Evolutionary conservation across 2,329 filamentous ascomycete genomes (phyloP).

Genomic region (Fusarium chlamydosporum): DNA sequence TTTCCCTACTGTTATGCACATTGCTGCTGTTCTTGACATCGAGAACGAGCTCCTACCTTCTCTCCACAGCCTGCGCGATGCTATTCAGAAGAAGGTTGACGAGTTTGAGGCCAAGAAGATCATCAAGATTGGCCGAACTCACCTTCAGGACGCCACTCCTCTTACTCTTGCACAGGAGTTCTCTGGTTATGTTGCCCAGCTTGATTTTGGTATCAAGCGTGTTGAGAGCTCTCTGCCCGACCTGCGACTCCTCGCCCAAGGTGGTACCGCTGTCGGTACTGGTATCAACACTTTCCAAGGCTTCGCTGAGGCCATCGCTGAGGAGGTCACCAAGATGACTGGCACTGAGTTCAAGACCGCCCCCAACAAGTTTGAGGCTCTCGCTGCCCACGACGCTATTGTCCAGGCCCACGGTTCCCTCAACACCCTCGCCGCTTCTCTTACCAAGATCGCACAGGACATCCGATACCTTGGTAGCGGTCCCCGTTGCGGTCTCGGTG

Average conservation of each 20-base stretch:
- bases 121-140: slow-evolving; percentile 99
- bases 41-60: slow-evolving; percentile 88
- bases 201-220: slow-evolving; percentile 90
- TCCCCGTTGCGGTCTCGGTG: slow-evolving; percentile 93
- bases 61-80: slow-evolving; percentile 83
- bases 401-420: slow-evolving; percentile 94
- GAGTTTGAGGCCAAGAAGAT: slow-evolving; percentile 87
- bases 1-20: slow-evolving; percentile 99
- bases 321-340: slow-evolving; percentile 92
- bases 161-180: slow-evolving; percentile 97
- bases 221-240: slow-evolving; percentile 86
- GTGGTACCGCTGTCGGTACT: slow-evolving; percentile 96
- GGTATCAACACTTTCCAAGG: slow-evolving; percentile 98
- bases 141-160: slow-evolving; percentile 97
- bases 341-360: slow-evolving; percentile 95
- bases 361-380: slow-evolving; percentile 98
- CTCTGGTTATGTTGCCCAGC: slow-evolving; percentile 95
- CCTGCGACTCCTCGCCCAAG: slow-evolving; percentile 89
- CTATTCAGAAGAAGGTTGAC: slow-evolving; percentile 89
- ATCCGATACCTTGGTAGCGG: slow-evolving; percentile 97
- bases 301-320: slow-evolving; percentile 93
- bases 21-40: slow-evolving; percentile 94
- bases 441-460: slow-evolving; percentile 99
- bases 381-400: slow-evolving; percentile 95
- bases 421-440: slow-evolving; percentile 90